Evolutionary conservation across 73 alveolate genomes (phyloP), one percentile per base, ranked within the genome.

Genomic region (Paramecium biaurelia): DNA sequence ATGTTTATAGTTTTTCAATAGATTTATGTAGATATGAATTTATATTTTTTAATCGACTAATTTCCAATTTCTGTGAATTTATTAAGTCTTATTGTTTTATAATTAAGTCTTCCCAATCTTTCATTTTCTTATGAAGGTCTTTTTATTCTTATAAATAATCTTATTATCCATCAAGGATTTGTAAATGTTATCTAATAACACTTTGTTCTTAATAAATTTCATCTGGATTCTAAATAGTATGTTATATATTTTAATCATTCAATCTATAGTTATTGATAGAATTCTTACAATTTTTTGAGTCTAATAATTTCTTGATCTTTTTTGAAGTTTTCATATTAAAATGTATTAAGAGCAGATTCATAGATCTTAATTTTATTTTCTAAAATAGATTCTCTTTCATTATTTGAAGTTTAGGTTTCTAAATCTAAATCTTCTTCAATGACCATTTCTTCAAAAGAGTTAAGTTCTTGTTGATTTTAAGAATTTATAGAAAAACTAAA

Each of bases 1-100:
- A 63, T 63, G 21, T 63, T 63, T 63, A 63, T 63, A 63, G 28
- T 63, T 63, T 63, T 63, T 63, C 84, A 63, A 63, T 63, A 63
- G 84, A 63, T 30, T 63, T 63, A 14, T 63, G 84, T 9, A 63
- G 26, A 30, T 63, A 63, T 26, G 84, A 63, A 63, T 63, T 63
- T 63, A 63, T 63, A 63, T 63, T 38, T 32, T 63, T 63, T 63
- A 63, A 63, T 63, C 47, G 84, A 63, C 47, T 63, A 12, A 63
- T 63, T 63, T 63, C 84, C 84, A 63, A 11, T 63, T 21, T 30
- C 26, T 63, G 14, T 9, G 84, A 63, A 32, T 20, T 63, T 30
- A 63, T 63, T 7, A 32, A 1, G 14, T 26, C 24, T n/a, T 20
- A 30, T 30, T 63, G 12, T 30, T 63, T 15, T 0, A 5, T 30